These are phyloP conservation scores for Fusarium brachygibbosum DNA, from an alignment of 2,329 filamentous ascomycete species.

Conservation along the genomic window DNA sequence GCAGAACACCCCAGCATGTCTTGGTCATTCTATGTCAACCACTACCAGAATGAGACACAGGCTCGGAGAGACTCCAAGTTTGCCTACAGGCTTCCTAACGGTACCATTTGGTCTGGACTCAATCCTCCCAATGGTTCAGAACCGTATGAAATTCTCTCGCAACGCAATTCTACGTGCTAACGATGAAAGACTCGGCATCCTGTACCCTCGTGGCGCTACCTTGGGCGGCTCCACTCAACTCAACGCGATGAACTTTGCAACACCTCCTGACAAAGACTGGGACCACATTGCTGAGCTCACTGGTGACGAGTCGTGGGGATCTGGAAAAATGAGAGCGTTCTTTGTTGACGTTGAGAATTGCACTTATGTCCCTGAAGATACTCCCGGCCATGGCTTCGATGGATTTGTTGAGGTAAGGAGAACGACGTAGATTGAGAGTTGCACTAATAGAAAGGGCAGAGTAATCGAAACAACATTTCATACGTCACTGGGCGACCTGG, in stretches of 20 bases:
- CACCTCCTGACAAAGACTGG: slow-evolving; percentile 39
- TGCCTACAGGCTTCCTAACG: slow-evolving; percentile 38
- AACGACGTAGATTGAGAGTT: too few relatives aligned
- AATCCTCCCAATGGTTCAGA: slow-evolving; percentile 52
- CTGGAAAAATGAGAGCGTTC: slow-evolving; percentile 57
- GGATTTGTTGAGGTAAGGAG: slow-evolving; percentile 53
- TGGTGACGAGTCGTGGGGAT: slow-evolving; percentile 58
- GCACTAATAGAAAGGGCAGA: slow-evolving; percentile 12
- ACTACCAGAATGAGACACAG: slow-evolving; percentile 59
- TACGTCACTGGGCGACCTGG: slow-evolving; percentile 28
- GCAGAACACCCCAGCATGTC: slow-evolving; percentile 39
- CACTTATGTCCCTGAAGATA: slow-evolving; percentile 54
- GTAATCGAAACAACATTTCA: slow-evolving; percentile 40
- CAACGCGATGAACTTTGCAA: slow-evolving; percentile 42
- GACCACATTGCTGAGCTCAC: slow-evolving; percentile 57
- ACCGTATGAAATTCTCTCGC: slow-evolving; percentile 11
- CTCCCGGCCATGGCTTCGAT: slow-evolving; percentile 57
- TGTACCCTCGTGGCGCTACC: slow-evolving; percentile 44
- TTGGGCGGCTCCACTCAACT: slow-evolving; percentile 37
- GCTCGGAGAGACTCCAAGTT: slow-evolving; percentile 41
- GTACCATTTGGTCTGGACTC: slow-evolving; percentile 39
- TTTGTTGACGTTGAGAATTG: slow-evolving; percentile 59
- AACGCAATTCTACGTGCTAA: fast-evolving
- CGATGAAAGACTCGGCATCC: slow-evolving; percentile 13
- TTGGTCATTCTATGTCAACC: slow-evolving; percentile 73